Percentiles rank a stretch among this genome's conserved stretches.
These are phyloP conservation scores for Sanghuangporus weigelae DNA, from an alignment of 1,284 basidiomycete species.

Conservation along the genomic window DNA sequence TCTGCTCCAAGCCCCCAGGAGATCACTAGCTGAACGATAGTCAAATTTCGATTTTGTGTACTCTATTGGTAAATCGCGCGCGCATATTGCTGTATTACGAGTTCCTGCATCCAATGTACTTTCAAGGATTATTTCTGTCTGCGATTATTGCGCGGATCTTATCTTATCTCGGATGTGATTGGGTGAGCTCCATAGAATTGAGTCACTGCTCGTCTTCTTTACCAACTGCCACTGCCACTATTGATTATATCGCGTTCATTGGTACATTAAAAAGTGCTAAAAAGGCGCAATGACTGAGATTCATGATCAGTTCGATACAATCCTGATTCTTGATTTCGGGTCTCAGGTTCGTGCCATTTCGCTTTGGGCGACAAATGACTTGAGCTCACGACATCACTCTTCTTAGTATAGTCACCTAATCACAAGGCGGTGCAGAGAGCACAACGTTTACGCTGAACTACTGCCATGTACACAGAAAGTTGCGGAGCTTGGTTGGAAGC, in stretches of 20 bases:
- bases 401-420: slow-evolving; percentile 95
- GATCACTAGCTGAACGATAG: neutral
- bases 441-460: slow-evolving; percentile 97
- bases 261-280: neutral
- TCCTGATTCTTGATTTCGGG: slow-evolving; percentile 97
- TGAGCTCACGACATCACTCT: neutral
- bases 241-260: neutral
- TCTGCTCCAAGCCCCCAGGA: neutral
- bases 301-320: slow-evolving; percentile 94
- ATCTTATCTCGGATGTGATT: neutral
- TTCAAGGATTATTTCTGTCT: neutral
- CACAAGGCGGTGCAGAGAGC: slow-evolving; percentile 95
- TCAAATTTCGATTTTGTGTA: no score
- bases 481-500: slow-evolving; percentile 87
- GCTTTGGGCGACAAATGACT: neutral
- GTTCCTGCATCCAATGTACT: neutral
- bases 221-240: neutral
- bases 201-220: neutral
- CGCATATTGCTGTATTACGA: neutral
- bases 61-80: no score
- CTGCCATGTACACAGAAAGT: slow-evolving; percentile 96
- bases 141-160: neutral
- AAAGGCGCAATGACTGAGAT: slow-evolving; percentile 63
- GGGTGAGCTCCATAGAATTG: neutral
- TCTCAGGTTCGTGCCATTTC: slow-evolving; percentile 66